These are phyloP conservation scores for Hericium erinaceus DNA, from an alignment of 768 basidiomycete genomes.

Conservation along the genomic window DNA sequence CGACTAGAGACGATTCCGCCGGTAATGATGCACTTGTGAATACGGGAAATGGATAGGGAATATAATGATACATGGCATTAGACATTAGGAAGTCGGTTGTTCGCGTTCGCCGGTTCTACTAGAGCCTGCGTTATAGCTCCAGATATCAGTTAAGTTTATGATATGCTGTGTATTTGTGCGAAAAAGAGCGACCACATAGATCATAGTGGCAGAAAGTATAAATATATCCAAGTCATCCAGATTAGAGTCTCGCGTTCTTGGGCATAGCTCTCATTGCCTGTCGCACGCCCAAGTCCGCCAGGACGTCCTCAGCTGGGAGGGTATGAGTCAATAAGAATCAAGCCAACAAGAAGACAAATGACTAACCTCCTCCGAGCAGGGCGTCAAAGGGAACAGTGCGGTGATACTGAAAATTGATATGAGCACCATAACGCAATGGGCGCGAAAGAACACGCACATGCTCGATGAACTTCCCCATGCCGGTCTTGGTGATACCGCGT, in stretches of 20 bases:
- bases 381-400: constrained; percentile 33
- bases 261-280: constrained; percentile 68
- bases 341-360: background rate
- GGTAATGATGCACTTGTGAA: background rate
- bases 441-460: constrained; percentile 36
- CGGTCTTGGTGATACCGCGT: constrained; percentile 76
- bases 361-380: constrained; percentile 30
- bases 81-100: background rate
- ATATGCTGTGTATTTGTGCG: too few relatives aligned
- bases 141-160: too few relatives aligned
- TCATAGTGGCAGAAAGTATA: background rate
- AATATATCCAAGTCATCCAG: too few relatives aligned
- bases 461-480: constrained; percentile 73
- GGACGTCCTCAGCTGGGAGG: constrained; percentile 55
- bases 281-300: constrained; percentile 70
- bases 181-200: background rate
- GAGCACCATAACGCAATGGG: background rate
- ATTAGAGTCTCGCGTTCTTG: constrained; percentile 6
- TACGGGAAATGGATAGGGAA: background rate
- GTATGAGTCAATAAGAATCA: constrained; percentile 1
- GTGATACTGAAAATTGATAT: constrained; percentile 26
- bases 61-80: background rate
- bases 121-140: too few relatives aligned
- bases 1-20: too few relatives aligned
- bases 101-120: too few relatives aligned